These are phyloP conservation scores for Sphaerosporella brunnea DNA, from an alignment of 495 filamentous ascomycete genomes.

Conservation along the genomic window DNA sequence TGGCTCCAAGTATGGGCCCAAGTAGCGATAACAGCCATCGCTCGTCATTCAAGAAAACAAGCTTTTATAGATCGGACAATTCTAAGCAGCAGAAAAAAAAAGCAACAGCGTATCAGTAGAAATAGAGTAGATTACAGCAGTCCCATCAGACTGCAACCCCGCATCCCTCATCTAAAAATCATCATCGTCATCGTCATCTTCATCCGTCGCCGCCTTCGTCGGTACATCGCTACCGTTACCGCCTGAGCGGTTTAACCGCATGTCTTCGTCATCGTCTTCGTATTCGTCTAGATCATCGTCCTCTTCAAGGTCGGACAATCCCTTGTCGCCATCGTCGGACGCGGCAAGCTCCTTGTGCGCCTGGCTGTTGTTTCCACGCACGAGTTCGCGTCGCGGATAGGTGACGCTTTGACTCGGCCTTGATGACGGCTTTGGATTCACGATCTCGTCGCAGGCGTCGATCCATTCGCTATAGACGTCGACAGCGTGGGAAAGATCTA, in stretches of 20 bases:
- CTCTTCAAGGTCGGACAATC: background rate
- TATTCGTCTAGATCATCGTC: background rate
- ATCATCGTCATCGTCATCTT: slow-evolving; percentile 37
- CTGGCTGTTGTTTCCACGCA: slow-evolving; percentile 24
- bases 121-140: too few relatives aligned
- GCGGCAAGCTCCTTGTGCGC: slow-evolving; percentile 12
- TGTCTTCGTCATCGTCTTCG: slow-evolving; percentile 7
- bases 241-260: slow-evolving; percentile 1
- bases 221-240: slow-evolving; percentile 23
- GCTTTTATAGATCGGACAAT: too few relatives aligned
- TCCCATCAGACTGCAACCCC: background rate
- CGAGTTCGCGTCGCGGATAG: slow-evolving; percentile 3
- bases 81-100: too few relatives aligned
- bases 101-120: too few relatives aligned
- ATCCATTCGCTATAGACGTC: slow-evolving; percentile 98
- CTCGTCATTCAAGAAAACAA: too few relatives aligned
- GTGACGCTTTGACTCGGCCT: background rate
- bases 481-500: slow-evolving; percentile 73
- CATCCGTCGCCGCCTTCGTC: slow-evolving; percentile 30
- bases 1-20: too few relatives aligned
- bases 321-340: background rate
- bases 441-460: slow-evolving; percentile 77
- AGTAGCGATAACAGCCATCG: too few relatives aligned
- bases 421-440: slow-evolving; percentile 41
- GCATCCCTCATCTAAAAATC: background rate